A percentile compares a stretch with the other conserved stretches of the same genome.
These are phyloP conservation scores for Paramecium pentaurelia DNA, from an alignment of 73 alveolate species.

Conservation along the genomic window DNA sequence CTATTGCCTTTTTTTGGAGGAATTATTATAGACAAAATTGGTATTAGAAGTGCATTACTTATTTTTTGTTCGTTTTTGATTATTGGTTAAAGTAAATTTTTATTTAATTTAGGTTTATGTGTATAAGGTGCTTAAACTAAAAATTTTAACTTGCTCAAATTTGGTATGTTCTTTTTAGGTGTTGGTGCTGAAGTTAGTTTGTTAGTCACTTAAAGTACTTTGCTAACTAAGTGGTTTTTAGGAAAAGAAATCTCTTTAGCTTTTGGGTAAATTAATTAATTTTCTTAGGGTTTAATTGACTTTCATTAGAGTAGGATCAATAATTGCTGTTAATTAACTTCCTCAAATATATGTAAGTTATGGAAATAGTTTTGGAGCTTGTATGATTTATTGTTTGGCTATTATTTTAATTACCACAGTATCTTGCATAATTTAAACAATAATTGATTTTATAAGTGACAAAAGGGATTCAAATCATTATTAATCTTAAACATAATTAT, in stretches of 20 bases:
- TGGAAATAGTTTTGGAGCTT: not conserved
- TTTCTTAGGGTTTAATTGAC: not conserved
- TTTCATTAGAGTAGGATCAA: not conserved
- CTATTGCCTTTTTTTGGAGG: constrained; percentile 61
- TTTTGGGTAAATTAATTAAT: not conserved
- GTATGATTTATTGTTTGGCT: not conserved
- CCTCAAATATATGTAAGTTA: not conserved
- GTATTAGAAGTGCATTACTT: constrained; percentile 35
- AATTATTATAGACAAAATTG: constrained; percentile 49
- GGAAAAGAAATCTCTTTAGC: not conserved
- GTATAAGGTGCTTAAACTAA: not conserved
- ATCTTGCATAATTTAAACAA: not conserved
- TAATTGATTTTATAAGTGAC: not conserved
- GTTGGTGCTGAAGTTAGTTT: not conserved
- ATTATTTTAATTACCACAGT: not conserved
- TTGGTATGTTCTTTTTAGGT: not conserved
- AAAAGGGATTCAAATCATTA: not conserved
- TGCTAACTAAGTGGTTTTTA: not conserved
- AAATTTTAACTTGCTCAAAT: not conserved
- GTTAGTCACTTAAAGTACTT: not conserved
- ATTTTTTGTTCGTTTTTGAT: constrained; percentile 36
- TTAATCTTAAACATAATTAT: not conserved
- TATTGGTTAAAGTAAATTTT: not conserved
- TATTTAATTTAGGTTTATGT: not conserved
- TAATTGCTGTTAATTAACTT: not conserved